These are phyloP conservation scores for Quambalaria eucalypti DNA, from an alignment of 1,284 basidiomycete species.

Conservation along the genomic window DNA sequence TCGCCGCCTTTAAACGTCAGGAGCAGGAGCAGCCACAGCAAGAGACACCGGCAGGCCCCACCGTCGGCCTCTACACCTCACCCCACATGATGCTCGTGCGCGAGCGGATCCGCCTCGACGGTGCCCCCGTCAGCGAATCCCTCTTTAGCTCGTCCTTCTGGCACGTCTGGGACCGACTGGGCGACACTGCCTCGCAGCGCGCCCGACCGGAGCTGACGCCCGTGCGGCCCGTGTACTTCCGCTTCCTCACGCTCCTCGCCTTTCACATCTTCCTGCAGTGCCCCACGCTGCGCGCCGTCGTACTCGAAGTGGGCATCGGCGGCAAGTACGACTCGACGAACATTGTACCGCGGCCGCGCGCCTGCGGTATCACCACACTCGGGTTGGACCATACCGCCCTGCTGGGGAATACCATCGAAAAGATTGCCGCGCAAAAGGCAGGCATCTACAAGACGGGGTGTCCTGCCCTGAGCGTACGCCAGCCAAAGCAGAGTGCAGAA, in stretches of 20 bases:
- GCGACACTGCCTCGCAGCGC: slow-evolving; percentile 52
- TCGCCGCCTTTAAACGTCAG: slow-evolving; percentile 23
- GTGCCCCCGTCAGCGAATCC: slow-evolving; percentile 75
- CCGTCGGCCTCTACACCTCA: slow-evolving; percentile 78
- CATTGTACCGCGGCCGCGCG: slow-evolving; percentile 78
- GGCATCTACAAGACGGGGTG: slow-evolving; percentile 90
- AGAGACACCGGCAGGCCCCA: neutral
- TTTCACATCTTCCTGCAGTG: slow-evolving; percentile 74
- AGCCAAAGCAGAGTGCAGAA: slow-evolving; percentile 67
- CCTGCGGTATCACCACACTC: slow-evolving; percentile 79
- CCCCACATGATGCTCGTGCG: slow-evolving; percentile 92
- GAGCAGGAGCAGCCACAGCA: neutral
- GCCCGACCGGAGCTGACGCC: slow-evolving; percentile 51
- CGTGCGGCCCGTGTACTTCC: slow-evolving; percentile 81
- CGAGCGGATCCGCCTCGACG: slow-evolving; percentile 90
- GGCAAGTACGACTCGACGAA: slow-evolving; percentile 94
- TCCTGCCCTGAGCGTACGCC: slow-evolving; percentile 73
- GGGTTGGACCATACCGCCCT: slow-evolving; percentile 89
- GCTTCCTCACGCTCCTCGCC: slow-evolving; percentile 82
- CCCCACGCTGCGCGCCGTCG: slow-evolving; percentile 71
- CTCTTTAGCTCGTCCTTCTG: slow-evolving; percentile 87
- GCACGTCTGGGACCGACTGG: slow-evolving; percentile 85
- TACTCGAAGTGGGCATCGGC: slow-evolving; percentile 94
- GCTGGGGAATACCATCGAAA: slow-evolving; percentile 75
- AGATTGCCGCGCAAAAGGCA: slow-evolving; percentile 91